A percentile compares a stretch with the other conserved stretches of the same genome.
These are phyloP conservation scores for Atalantia buxifolia DNA, from an alignment of 345 rosid species.

Conservation along the genomic window DNA sequence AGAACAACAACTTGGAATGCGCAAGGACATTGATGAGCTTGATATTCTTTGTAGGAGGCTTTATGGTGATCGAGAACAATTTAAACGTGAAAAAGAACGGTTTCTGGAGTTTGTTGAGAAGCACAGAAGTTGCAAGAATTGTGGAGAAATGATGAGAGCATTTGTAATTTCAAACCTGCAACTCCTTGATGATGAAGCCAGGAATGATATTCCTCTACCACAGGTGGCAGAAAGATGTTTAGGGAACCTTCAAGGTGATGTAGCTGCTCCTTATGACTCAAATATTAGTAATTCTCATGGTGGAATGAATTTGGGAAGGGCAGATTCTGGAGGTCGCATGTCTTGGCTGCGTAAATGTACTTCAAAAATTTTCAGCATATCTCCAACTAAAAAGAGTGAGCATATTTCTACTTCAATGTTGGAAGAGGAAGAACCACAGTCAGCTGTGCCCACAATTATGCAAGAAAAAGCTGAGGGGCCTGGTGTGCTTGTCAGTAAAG, in stretches of 20 bases:
- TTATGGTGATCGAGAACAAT: conserved; percentile 48
- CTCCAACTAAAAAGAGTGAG: conserved; percentile 55
- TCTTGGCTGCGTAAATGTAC: conserved; percentile 70
- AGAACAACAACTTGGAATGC: conserved; percentile 55
- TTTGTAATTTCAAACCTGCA: conserved; percentile 57
- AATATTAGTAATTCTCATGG: conserved; percentile 32
- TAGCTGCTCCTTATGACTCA: conserved; percentile 27
- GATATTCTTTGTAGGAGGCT: conserved; percentile 53
- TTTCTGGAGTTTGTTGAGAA: conserved; percentile 65
- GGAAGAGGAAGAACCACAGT: conserved; percentile 18
- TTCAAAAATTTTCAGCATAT: conserved; percentile 51
- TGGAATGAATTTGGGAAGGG: conserved; percentile 29
- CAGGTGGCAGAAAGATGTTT: conserved; percentile 27
- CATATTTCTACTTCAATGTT: conserved; percentile 25
- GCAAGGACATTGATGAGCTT: conserved; percentile 62
- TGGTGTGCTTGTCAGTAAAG: conserved; percentile 14
- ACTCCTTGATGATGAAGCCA: conserved; percentile 44
- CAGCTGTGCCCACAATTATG: conserved; percentile 6
- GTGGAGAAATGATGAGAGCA: conserved; percentile 53
- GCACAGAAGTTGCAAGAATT: conserved; percentile 50
- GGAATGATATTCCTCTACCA: conserved; percentile 29
- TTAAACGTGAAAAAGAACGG: conserved; percentile 42
- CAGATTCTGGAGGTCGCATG: conserved; percentile 40
- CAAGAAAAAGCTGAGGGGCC: conserved; percentile 27
- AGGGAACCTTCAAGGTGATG: conserved; percentile 25